Percentiles rank a stretch among this genome's conserved stretches.
Evolutionary conservation across 2,329 filamentous ascomycete genomes (phyloP).

Genomic region (Cucurbitaria berberidis): DNA sequence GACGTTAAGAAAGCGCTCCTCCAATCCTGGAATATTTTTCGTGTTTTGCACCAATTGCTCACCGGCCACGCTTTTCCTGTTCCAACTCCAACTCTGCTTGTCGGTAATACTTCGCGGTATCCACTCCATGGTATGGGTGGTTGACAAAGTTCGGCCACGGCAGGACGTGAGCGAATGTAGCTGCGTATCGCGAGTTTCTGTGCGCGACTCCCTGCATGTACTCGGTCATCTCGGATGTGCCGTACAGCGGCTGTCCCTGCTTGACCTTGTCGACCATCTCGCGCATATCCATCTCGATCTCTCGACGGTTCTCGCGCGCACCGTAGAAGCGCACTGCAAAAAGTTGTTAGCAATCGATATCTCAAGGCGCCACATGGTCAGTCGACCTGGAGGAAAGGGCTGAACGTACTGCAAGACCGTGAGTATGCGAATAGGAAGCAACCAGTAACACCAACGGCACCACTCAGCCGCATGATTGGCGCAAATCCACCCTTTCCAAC

Average conservation of each 20-base stretch:
- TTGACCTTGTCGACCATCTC: slow-evolving; percentile 99
- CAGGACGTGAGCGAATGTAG: slow-evolving; percentile 80
- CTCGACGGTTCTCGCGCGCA: slow-evolving; percentile 87
- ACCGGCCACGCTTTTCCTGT: slow-evolving; percentile 62
- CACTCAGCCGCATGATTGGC: slow-evolving; percentile 79
- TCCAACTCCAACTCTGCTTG: slow-evolving; percentile 94
- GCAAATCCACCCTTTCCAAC: slow-evolving; percentile 83
- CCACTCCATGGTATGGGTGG: slow-evolving; percentile 84
- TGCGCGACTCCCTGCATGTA: slow-evolving; percentile 94
- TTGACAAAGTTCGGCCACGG: slow-evolving; percentile 99
- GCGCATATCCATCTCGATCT: slow-evolving; percentile 94
- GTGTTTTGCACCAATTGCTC: slow-evolving; percentile 1
- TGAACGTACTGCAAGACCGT: slow-evolving; percentile 77
- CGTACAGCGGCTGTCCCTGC: slow-evolving; percentile 87
- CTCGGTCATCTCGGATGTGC: slow-evolving; percentile 75
- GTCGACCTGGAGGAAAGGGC: neutral
- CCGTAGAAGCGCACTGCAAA: slow-evolving; percentile 89
- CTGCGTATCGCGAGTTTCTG: slow-evolving; percentile 89
- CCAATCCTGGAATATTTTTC: slow-evolving; percentile 6
- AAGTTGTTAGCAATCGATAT: neutral
- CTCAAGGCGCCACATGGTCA: neutral
- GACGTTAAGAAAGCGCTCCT: slow-evolving; percentile 23
- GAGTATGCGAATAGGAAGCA: slow-evolving; percentile 88
- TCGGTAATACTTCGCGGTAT: slow-evolving; percentile 97
- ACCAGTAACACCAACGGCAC: slow-evolving; percentile 73